Evolutionary conservation across 352 stramenopile genomes (phyloP), one percentile per base, ranked within the genome.

Genomic region (Peronospora belbahrii): DNA sequence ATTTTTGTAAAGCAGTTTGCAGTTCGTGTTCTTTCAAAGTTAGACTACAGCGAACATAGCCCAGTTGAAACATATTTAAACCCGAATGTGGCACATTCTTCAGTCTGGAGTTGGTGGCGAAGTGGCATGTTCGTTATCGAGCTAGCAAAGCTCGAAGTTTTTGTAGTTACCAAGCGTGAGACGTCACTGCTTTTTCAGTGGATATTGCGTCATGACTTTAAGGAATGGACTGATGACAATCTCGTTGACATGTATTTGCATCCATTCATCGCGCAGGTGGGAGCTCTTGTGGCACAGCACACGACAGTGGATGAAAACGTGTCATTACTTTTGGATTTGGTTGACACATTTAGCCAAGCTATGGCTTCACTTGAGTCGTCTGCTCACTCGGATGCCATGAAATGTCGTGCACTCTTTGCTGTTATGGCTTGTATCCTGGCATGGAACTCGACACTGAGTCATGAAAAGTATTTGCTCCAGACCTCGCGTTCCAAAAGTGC

Each of bases 61-160:
- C 13, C 23, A 24, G 43, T 42, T 28, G 58, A 57, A 3, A 38
- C 15, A 0, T 55, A 69, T 20, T 37, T 73, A 24, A 40, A 48
- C 19, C 17, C 19, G 2, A 28, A 36, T 1, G 10, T 18, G 13
- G 35, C 39, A 19, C 44, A 17, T 15, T 37, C 7, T 25, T 63
- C 51, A 4, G 20, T 36, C 20, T 71, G 62, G 62, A 57, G 31
- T 38, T 73, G 63, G 59, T 73, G 63, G 63, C 55, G 48, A 45
- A 66, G 44, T 31, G 54, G 53, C 14, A 14, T 68, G 11, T 49
- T 69, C 37, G 15, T 69, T 15, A 36, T 52, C 17, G 52, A 61
- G 25, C 39, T 73, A 22, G 48, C 53, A 8, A 43, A 54, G 13
- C 30, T 51, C 6, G 39, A 52, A 1, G 41, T 50, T 15, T 18